phyloP scores from a whole-genome alignment of 2,329 filamentous ascomycete genomes.

The Aureobasidium sp. region DNA sequence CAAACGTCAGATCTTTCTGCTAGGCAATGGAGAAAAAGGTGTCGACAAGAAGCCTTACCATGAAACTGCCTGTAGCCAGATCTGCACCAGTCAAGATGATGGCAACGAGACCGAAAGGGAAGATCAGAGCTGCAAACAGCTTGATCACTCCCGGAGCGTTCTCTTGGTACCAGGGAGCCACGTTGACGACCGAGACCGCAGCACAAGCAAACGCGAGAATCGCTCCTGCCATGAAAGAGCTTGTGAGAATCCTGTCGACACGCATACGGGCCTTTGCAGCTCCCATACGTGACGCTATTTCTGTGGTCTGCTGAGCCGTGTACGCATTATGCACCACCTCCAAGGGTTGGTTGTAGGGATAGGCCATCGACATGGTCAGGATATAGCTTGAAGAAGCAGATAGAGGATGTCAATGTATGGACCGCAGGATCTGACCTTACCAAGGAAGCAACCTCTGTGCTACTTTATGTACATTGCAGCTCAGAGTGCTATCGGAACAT shows the following conservation, averaged over 20 bases:
- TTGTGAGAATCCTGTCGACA: conserved; percentile 45
- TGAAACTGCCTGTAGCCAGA: conserved; percentile 26
- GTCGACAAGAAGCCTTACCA: conserved; percentile 17
- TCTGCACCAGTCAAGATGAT: conserved; percentile 29
- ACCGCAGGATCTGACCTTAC: background rate
- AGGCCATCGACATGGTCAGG: background rate
- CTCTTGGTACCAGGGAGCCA: conserved; percentile 26
- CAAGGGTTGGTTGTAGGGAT: background rate
- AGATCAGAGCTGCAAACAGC: conserved; percentile 26
- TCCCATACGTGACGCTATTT: conserved; percentile 44
- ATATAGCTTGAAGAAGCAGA: background rate
- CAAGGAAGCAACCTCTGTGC: background rate
- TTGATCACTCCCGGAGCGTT: conserved; percentile 28
- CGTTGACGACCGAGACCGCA: conserved; percentile 20
- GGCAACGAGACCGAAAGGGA: conserved; percentile 28
- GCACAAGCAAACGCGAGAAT: conserved; percentile 44
- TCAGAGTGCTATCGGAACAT: background rate
- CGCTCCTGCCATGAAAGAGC: conserved; percentile 44
- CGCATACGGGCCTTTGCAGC: conserved; percentile 46
- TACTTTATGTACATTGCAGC: background rate
- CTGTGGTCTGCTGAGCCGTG: conserved; percentile 35
- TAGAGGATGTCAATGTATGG: background rate
- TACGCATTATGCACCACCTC: conserved; percentile 13
- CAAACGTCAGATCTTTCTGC: background rate
- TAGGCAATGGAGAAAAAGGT: background rate